A percentile compares a stretch with the other conserved stretches of the same genome.
Conservation (phyloP, 2,329 filamentous ascomycete species). For the Colletotrichum eremochloae region DNA sequence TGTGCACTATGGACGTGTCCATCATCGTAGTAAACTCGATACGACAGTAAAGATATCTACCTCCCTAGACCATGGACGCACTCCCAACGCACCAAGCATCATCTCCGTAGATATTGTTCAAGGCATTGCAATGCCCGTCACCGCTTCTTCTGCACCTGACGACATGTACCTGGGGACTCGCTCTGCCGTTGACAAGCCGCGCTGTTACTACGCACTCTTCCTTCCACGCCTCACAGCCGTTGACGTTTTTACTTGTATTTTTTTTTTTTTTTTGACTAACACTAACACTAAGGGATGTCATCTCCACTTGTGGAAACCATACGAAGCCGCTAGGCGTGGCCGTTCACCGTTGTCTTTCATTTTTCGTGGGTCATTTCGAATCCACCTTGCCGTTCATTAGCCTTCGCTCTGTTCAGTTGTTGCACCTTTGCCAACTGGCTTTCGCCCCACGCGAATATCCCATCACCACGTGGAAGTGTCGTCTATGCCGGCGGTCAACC, state of each 20-base stretch:
- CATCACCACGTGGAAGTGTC: conserved; percentile 27
- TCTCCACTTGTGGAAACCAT: conserved; percentile 11
- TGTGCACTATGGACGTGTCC: background rate
- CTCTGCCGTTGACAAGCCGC: conserved; percentile 2
- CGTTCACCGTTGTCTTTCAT: conserved; percentile 14
- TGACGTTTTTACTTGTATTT: too few species aligned
- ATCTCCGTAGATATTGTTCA: conserved; percentile 11
- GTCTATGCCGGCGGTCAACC: background rate
- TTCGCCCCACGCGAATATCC: conserved; percentile 23
- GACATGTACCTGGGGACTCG: conserved; percentile 15
- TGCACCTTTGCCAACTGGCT: conserved; percentile 2
- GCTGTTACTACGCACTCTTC: background rate
- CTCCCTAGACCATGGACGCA: background rate
- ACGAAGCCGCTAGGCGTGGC: background rate
- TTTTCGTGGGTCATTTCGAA: conserved; percentile 19
- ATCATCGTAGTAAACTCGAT: background rate
- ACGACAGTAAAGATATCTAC: background rate
- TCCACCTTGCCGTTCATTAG: conserved; percentile 10
- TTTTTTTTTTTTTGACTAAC: background rate
- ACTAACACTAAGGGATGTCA: background rate
- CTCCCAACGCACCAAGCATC: background rate
- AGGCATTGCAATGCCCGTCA: background rate
- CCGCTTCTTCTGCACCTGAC: conserved; percentile 33
- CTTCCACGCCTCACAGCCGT: background rate
- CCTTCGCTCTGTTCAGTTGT: background rate